Evolutionary conservation across 179 eudicot species (phyloP).

Genomic region (Beta macrorhiza): DNA sequence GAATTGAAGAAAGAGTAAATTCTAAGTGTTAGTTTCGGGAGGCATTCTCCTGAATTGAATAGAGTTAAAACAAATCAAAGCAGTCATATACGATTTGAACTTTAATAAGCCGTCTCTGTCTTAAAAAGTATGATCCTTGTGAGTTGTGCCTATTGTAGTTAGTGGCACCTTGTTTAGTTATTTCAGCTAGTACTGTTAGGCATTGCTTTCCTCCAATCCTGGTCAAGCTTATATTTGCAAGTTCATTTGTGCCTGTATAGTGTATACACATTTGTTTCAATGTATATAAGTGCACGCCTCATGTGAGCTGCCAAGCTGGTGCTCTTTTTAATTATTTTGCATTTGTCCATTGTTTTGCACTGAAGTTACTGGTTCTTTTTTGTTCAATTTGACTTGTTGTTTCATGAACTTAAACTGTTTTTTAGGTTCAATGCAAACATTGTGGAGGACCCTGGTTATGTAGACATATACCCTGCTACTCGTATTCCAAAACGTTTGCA

Average conservation of each 20-base stretch:
- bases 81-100: not conserved
- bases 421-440: slow-evolving; percentile 78
- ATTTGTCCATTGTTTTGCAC: slow-evolving; percentile 7
- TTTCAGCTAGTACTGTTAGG: not conserved
- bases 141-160: not conserved
- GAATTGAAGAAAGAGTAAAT: not conserved
- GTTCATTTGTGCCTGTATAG: not conserved
- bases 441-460: slow-evolving; percentile 75
- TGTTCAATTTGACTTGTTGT: not conserved
- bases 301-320: not conserved
- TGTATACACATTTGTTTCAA: not conserved
- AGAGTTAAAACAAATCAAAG: not conserved
- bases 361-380: slow-evolving; percentile 8
- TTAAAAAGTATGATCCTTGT: not conserved
- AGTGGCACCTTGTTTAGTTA: not conserved
- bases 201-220: not conserved
- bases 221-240: not conserved
- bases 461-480: slow-evolving; percentile 84
- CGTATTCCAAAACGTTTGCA: slow-evolving; percentile 69
- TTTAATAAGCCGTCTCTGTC: not conserved
- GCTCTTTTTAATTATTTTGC: not conserved
- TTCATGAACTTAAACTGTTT: slow-evolving; percentile 10
- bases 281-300: not conserved
- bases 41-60: not conserved
- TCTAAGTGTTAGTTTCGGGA: not conserved